Conservation (phyloP, 306 rosid genomes). For the Fagus sylvatica region DNA sequence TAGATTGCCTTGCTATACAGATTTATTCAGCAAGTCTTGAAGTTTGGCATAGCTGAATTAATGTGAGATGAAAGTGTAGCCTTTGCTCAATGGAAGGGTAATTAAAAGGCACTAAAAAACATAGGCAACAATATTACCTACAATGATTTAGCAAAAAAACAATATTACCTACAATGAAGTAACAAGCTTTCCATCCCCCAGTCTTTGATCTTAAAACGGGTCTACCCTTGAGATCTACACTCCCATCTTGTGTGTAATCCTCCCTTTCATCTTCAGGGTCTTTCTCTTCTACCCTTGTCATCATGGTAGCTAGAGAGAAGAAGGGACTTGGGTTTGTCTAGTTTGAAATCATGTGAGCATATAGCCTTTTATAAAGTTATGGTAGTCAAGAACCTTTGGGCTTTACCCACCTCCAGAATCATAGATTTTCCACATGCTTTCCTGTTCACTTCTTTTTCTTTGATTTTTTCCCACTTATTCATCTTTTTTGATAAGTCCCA, state of each 20-base stretch:
- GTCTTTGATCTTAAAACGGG: slow-evolving; percentile 37
- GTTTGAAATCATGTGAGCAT: slow-evolving; percentile 1
- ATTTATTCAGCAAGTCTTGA: not conserved
- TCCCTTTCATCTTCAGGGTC: slow-evolving; percentile 8
- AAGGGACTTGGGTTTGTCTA: not conserved
- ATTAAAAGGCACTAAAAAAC: not conserved
- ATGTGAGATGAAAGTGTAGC: too few relatives aligned
- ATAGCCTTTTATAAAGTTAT: not conserved
- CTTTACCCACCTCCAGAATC: not conserved
- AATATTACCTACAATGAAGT: slow-evolving; percentile 36
- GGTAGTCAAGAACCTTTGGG: not conserved
- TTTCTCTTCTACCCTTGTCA: slow-evolving; percentile 23
- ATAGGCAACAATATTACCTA: slow-evolving; percentile 8
- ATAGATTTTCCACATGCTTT: not conserved
- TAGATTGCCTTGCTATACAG: too few relatives aligned
- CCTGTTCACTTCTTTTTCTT: not conserved
- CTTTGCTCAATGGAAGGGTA: not conserved
- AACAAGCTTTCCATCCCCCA: slow-evolving; percentile 45
- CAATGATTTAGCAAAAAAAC: slow-evolving; percentile 14
- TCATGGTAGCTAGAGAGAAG: not conserved
- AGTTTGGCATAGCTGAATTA: too few relatives aligned
- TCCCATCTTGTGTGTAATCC: slow-evolving; percentile 41
- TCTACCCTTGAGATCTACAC: slow-evolving; percentile 38
- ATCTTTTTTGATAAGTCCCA: not conserved
- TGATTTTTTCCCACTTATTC: not conserved